Evolutionary conservation across 2,329 filamentous ascomycete species (phyloP).

Genomic region (Pseudopithomyces chartarum): DNA sequence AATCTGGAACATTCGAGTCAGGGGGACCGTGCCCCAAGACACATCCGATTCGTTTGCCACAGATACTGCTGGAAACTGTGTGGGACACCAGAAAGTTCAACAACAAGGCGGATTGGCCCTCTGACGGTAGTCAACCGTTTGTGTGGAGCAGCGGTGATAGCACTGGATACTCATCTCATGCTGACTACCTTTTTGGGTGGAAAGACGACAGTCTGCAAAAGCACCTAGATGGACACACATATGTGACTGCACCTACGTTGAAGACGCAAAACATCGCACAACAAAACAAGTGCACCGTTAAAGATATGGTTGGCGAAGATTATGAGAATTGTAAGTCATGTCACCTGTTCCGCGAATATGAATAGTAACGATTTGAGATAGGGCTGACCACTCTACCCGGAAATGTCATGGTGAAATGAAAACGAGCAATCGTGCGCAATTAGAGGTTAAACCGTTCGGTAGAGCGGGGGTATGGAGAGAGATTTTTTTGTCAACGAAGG

Average conservation of each 20-base stretch:
- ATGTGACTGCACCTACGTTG: conserved; percentile 33
- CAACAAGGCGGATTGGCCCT: conserved; percentile 39
- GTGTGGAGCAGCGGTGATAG: conserved; percentile 37
- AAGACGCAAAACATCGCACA: conserved; percentile 41
- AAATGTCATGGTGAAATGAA: conserved; percentile 11
- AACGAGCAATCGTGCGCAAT: no score
- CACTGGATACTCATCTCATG: conserved; percentile 34
- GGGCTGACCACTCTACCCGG: conserved; percentile 18
- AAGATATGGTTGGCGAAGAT: conserved; percentile 37
- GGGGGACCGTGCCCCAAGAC: conserved; percentile 33
- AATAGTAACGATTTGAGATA: not conserved
- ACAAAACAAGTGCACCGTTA: conserved; percentile 40
- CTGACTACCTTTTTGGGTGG: conserved; percentile 42
- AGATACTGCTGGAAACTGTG: conserved; percentile 40
- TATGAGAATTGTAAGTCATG: conserved; percentile 35
- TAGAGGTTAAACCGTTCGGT: no score
- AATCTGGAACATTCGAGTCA: conserved; percentile 38
- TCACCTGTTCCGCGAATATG: not conserved
- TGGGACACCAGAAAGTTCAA: conserved; percentile 40
- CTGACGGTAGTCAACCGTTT: conserved; percentile 38
- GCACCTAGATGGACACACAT: conserved; percentile 35
- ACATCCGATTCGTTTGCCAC: conserved; percentile 35
- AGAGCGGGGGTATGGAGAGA: no score
- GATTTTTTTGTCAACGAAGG: no score
- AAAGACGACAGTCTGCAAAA: conserved; percentile 36